Conservation (phyloP, 805 yeast genomes). For the Pichia manshurica region DNA sequence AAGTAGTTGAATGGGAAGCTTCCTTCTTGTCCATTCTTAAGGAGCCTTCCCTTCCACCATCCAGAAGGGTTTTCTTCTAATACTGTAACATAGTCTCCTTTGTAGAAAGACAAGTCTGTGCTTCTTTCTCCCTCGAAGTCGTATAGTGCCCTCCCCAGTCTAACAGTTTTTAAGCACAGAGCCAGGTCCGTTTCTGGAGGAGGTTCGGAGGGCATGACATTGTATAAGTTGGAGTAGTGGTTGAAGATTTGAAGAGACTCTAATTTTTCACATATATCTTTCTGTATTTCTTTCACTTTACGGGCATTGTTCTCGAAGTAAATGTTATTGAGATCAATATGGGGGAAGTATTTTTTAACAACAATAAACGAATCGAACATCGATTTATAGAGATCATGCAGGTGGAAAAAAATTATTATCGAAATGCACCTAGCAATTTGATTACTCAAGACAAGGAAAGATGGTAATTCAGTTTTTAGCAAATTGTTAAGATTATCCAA, state of each 20-base stretch:
- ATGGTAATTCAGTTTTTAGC: constrained; percentile 44
- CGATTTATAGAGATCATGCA: constrained; percentile 29
- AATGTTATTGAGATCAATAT: not conserved
- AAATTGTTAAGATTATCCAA: constrained; percentile 34
- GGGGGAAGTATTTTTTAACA: constrained; percentile 11
- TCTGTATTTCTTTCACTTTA: not conserved
- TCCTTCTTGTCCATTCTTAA: constrained; percentile 36
- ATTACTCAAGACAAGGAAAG: constrained; percentile 32
- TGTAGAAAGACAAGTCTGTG: constrained; percentile 39
- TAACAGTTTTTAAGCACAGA: constrained; percentile 19
- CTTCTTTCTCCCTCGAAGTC: constrained; percentile 32
- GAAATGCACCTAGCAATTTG: constrained; percentile 31
- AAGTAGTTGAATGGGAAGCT: constrained; percentile 42
- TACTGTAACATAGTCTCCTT: constrained; percentile 40
- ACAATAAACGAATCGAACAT: constrained; percentile 12
- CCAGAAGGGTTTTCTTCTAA: constrained; percentile 33
- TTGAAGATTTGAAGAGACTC: constrained; percentile 6
- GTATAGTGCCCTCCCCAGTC: constrained; percentile 32
- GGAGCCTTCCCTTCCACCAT: constrained; percentile 46
- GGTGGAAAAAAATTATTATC: constrained; percentile 33
- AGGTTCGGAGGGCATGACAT: not conserved
- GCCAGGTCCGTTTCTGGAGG: not conserved
- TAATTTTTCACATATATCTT: not conserved
- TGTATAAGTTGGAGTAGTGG: constrained; percentile 9
- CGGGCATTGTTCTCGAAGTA: not conserved